These are phyloP conservation scores for Solanum pennellii DNA, from an alignment of 257 asterid genomes.

Conservation along the genomic window DNA sequence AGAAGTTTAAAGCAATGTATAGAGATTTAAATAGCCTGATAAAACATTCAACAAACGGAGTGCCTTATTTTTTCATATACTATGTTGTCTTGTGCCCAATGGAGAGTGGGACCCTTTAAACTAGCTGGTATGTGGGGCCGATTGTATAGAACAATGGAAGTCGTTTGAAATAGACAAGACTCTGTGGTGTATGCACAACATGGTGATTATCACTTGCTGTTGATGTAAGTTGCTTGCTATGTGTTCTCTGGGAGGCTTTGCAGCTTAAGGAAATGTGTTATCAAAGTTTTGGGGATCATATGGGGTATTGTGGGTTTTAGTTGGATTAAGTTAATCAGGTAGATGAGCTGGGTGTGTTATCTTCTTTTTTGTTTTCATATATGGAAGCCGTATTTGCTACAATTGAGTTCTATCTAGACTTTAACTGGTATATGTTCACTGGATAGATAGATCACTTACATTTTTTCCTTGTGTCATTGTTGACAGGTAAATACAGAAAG, in stretches of 20 bases:
- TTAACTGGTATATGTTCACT: background rate
- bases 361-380: background rate
- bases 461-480: background rate
- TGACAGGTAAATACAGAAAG: slow-evolving; percentile 85
- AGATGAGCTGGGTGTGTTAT: background rate
- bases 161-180: background rate
- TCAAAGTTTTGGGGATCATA: background rate
- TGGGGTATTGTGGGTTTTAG: background rate
- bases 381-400: background rate
- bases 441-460: background rate
- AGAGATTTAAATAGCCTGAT: background rate
- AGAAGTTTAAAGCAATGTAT: background rate
- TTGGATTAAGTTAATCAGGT: background rate
- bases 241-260: background rate
- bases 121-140: background rate
- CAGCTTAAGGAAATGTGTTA: background rate
- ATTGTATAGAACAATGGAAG: background rate
- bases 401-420: background rate
- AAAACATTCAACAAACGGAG: background rate
- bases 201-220: background rate
- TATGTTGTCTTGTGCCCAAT: background rate
- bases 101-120: background rate
- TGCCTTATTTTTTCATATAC: background rate
- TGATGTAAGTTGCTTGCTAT: background rate
- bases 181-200: background rate